Evolutionary conservation across 2,329 filamentous ascomycete species (phyloP).

Genomic region (Ceratocystis huliohia): DNA sequence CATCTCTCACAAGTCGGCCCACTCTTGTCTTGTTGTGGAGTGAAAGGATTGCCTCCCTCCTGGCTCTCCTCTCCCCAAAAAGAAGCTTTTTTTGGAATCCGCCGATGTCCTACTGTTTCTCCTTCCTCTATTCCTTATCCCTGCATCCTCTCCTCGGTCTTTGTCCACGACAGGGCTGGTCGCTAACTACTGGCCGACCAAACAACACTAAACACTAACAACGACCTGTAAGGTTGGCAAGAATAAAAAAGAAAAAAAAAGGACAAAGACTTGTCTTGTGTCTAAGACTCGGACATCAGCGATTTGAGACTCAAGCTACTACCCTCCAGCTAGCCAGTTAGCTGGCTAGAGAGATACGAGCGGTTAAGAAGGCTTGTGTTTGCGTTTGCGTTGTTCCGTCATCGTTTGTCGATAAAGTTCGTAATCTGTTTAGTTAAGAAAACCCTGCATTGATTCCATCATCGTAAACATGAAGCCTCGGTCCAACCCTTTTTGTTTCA

Average conservation of each 20-base stretch:
- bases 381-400: neutral
- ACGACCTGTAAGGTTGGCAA: neutral
- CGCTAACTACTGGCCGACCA: neutral
- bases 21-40: neutral
- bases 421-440: too few relatives aligned
- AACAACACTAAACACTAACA: neutral
- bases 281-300: constrained; percentile 1
- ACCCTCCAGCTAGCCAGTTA: neutral
- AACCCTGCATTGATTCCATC: too few relatives aligned
- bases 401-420: too few relatives aligned
- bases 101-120: constrained; percentile 3
- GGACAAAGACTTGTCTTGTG: neutral
- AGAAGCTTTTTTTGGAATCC: neutral
- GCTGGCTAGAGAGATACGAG: neutral
- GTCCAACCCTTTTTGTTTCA: neutral
- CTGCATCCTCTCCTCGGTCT: neutral
- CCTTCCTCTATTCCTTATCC: neutral
- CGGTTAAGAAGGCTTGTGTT: neutral
- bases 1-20: neutral
- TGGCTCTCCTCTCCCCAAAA: neutral
- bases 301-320: neutral
- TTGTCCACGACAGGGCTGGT: neutral
- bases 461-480: too few relatives aligned
- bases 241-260: neutral
- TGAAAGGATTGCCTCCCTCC: neutral